Evolutionary conservation across 2,329 filamentous ascomycete genomes (phyloP).

Genomic region (Lecanicillium sp.): DNA sequence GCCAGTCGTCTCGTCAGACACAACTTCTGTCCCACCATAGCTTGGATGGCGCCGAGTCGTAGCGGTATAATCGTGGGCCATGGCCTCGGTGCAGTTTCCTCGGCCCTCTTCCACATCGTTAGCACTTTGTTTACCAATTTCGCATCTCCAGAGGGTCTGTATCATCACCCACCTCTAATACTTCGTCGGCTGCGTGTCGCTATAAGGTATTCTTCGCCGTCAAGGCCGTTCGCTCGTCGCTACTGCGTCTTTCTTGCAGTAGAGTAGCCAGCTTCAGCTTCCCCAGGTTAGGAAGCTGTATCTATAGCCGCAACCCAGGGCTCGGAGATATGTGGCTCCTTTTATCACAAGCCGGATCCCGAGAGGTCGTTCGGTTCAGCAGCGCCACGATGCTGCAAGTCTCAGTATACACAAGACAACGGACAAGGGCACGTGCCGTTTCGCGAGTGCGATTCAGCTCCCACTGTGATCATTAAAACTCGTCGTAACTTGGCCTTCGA

Average conservation of each 20-base stretch:
- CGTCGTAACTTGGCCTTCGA: too few relatives aligned
- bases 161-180: conserved; percentile 33
- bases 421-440: too few relatives aligned
- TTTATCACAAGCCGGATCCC: background rate
- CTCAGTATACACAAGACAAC: too few relatives aligned
- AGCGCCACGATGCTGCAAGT: conserved; percentile 2
- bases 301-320: too few relatives aligned
- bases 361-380: background rate
- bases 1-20: conserved; percentile 32
- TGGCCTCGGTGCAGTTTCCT: conserved; percentile 32
- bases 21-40: conserved; percentile 14
- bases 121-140: background rate
- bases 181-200: conserved; percentile 35
- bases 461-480: too few relatives aligned
- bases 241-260: too few relatives aligned
- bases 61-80: conserved; percentile 20
- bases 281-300: too few relatives aligned
- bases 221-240: conserved; percentile 14
- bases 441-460: too few relatives aligned
- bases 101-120: conserved; percentile 24
- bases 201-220: conserved; percentile 22
- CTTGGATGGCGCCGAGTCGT: conserved; percentile 7
- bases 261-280: too few relatives aligned
- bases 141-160: background rate
- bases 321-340: too few relatives aligned